Percentiles rank a stretch among this genome's conserved stretches.
These are phyloP conservation scores for Ophiostoma novo-ulmi DNA, from an alignment of 2,329 filamentous ascomycete species.

Conservation along the genomic window DNA sequence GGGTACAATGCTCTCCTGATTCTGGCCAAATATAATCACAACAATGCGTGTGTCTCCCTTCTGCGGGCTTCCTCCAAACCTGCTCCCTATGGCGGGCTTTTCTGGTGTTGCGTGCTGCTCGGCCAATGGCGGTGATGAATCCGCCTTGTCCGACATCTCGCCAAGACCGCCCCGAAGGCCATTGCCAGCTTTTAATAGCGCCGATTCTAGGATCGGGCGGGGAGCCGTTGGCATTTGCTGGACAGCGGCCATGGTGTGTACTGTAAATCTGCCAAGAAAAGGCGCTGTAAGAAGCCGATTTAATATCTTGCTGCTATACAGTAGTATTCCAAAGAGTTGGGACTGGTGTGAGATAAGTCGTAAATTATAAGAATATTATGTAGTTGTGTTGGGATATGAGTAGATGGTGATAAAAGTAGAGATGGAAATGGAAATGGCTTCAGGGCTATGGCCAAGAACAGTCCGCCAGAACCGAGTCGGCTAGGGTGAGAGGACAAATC, in stretches of 20 bases:
- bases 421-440: neutral
- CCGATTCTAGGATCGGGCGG: neutral
- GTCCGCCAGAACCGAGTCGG: neutral
- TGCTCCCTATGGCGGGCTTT: conserved; percentile 31
- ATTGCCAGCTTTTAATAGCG: neutral
- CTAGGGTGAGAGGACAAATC: neutral
- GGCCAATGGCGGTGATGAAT: neutral
- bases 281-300: neutral
- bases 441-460: neutral
- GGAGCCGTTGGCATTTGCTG: conserved; percentile 29
- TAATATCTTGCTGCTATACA: neutral
- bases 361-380: neutral
- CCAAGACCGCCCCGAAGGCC: neutral
- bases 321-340: neutral
- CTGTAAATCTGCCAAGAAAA: neutral
- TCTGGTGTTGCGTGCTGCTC: neutral
- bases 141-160: neutral
- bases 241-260: conserved; percentile 27
- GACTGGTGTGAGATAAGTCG: neutral
- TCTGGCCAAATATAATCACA: conserved; percentile 63
- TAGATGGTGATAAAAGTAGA: neutral
- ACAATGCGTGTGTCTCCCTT: conserved; percentile 55
- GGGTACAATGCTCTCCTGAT: conserved; percentile 68
- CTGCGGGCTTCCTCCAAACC: conserved; percentile 44
- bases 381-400: neutral